Base-by-base conservation (phyloP, 306 rosid genomes). In the Hippophae rhamnoides region DNA sequence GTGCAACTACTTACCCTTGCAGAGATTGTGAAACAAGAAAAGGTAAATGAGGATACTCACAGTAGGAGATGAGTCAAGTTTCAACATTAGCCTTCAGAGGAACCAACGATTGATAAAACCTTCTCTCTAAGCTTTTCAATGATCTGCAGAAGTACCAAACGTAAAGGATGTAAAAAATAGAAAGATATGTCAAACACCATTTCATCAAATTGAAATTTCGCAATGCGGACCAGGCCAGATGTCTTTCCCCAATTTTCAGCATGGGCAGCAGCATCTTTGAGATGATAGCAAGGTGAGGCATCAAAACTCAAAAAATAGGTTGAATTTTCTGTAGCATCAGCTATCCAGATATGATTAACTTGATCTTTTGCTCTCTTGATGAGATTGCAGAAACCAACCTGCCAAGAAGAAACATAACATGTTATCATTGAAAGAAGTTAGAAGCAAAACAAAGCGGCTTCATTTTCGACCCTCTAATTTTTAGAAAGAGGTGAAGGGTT, bases 321-420 rank as follows among this genome's bases (percentile, higher is more conserved):
- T 8, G 96, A 85, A 57, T 63, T 83, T 69, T 85, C 92, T 11
- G 82, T 70, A 18, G 93, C 96, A 64, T 87, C 96, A 18, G 95
- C 95, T 57, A 83, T 86, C 98, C 95, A 85, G 13, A 83, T 73
- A 67, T 50, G 70, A 72, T 87, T 85, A 52, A 26, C 53, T 26
- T 80, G 78, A 71, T 92, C 98, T 75, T 79, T 81, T 52, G 71
- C 76, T 62, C 63, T 90, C 80, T 81, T 92, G 8, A 76, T 71
- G 63, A 87, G 86, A 82, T 87, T 87, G 75, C 82, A 85, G 68
- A 90, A 83, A 61, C 89, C 86, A 67, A 81, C 95, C 98, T 92
- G 86, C 70, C 74, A 44, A 52, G 59, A 4, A 31, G 38, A 43
- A 63, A 54, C 4, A 43, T 31, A 47, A 40, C 13, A 61, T 0